Conservation (phyloP, 2,329 filamentous ascomycete genomes). For the Talaromyces islandicus region DNA sequence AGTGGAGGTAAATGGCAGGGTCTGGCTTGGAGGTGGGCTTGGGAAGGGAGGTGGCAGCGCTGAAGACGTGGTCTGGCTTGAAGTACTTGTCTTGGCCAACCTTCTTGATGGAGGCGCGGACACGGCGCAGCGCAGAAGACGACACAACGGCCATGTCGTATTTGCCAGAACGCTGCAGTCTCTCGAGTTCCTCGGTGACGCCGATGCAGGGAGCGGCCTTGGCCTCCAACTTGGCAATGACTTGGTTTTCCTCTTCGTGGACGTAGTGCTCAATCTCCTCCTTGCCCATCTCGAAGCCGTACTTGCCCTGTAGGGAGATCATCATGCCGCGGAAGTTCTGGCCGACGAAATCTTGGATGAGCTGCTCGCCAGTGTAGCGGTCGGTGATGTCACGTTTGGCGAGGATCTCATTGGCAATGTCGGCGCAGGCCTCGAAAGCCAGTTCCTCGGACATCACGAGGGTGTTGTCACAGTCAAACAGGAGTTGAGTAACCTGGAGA, state of each 20-base stretch:
- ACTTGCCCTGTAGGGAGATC: constrained; percentile 65
- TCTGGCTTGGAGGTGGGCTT: constrained; percentile 86
- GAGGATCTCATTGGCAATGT: constrained; percentile 82
- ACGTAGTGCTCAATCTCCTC: constrained; percentile 72
- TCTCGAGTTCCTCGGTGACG: constrained; percentile 61
- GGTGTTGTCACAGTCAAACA: constrained; percentile 79
- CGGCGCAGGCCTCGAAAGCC: constrained; percentile 85
- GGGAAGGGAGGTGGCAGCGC: constrained; percentile 70
- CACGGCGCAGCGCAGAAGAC: constrained; percentile 70
- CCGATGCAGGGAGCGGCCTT: constrained; percentile 64
- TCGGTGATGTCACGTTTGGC: constrained; percentile 56
- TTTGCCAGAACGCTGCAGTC: constrained; percentile 55
- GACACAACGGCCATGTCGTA: constrained; percentile 77
- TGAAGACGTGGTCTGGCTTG: constrained; percentile 67
- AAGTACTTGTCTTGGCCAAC: constrained; percentile 78
- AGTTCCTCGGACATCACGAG: constrained; percentile 86
- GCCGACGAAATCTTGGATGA: constrained; percentile 83
- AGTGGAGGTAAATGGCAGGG: constrained; percentile 78
- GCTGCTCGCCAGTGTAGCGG: constrained; percentile 69
- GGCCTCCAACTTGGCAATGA: constrained; percentile 71
- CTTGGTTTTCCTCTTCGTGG: constrained; percentile 69
- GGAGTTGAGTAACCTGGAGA: constrained; percentile 59
- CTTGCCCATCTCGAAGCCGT: constrained; percentile 62
- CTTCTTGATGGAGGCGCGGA: constrained; percentile 71
- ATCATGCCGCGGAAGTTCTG: constrained; percentile 96